Base-by-base conservation (phyloP, 2,329 filamentous ascomycete species). In the Penicillium sp. region DNA sequence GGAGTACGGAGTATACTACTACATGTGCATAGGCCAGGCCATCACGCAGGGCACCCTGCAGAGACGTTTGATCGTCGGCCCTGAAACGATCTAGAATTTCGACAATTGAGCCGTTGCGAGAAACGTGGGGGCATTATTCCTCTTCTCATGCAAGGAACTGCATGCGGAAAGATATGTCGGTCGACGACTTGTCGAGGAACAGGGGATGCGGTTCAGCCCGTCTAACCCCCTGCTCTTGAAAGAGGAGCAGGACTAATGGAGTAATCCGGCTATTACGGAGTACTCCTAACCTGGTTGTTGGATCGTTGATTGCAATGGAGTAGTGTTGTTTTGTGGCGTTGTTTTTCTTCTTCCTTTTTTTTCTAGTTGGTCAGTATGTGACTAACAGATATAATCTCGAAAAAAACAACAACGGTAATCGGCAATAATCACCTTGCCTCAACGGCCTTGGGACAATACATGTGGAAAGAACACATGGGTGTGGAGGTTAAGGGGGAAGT, bases 21-120 rank as follows among this genome's bases (percentile, higher is more conserved):
- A 12, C 29, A 31, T 33, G 12, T 15, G 15, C 31, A 23, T n/a
- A 31, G 37, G 37, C 48, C 42, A 47, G 41, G 2, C 23, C 23
- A 54, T 48, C 31, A 59, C 62, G 66, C 58, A 60, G 62, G 51
- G 54, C 63, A 60, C 52, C 49, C 43, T 53, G 54, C 61, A 55
- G 49, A 52, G 58, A 56, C 25, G 66, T 70, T 73, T 73, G 70
- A 73, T 73, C 69, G 66, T 62, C 70, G 55, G 10, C 33, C 47
- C 61, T 71, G 71, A 73, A 73, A 72, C 70, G 40, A 67, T 72
- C 68, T 69, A 70, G 69, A 72, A 69, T 31, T 54, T 63, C 54
- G 33, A 58, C 45, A 38, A 41, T 48, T 55, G 56, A 58, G 56
- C 51, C 53, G 42, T 48, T 48, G 52, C 5, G 29, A 54, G 50